Base-by-base conservation (phyloP, 78 protist genomes). In the Anaeramoeba flamelloides region DNA sequence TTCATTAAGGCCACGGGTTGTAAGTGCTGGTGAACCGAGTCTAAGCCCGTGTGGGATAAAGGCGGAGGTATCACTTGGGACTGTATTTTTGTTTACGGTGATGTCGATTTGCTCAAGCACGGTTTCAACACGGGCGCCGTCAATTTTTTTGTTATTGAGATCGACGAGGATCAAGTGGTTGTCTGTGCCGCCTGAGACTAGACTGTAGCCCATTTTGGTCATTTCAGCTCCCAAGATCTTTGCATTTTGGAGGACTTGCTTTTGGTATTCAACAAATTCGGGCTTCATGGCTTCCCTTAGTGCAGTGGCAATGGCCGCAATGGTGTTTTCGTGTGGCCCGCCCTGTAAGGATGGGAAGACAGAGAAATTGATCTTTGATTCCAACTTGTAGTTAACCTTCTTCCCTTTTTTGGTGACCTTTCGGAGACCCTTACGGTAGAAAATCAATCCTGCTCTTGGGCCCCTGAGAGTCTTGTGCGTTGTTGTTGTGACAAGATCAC, bases 391-490 rank as follows among this genome's bases (percentile, higher is more conserved):
- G 79, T 79, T 39, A 34, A 30, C 39, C 81, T 74, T 82, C 64
- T 37, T n/a, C n/a, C n/a, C n/a, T n/a, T n/a, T n/a, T n/a, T n/a
- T n/a, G n/a, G 74, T 1, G 3, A 39, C 1, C 1, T 2, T 76
- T 1, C 53, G 26, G 17, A 36, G 36, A 26, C 84, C 90, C 90
- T 91, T 92, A 79, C 97, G 80, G 92, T 30, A 95, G 87, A 96
- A 98, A 89, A 98, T 96, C 64, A 98, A 78, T 74, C 98, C 99
- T 31, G 96, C 89, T 30, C 99, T 88, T 69, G 99, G 99, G 0
- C 99, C 91, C 38, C 99, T 89, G 17, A 97, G 86, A 0, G 98
- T 86, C 92, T 98, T 98, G 94, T 98, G 99, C 37, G 99, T 98
- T 74, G 99, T 98, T 40, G 99, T 92, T 36, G 99, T 97, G 41